Conservation (phyloP, 805 yeast genomes). For the Yamadazyma ubonensis region DNA sequence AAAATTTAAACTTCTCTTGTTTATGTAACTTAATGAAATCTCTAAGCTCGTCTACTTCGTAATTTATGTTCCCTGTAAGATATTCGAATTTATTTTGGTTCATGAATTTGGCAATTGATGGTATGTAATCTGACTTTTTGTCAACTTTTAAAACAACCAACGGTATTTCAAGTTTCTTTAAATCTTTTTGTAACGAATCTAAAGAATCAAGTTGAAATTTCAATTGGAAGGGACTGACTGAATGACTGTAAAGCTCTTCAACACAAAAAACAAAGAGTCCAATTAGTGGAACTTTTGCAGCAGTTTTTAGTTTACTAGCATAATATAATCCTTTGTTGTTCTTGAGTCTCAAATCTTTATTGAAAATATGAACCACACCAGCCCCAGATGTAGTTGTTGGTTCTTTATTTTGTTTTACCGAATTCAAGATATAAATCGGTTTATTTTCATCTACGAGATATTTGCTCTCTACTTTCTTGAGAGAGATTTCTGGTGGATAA, state of each 20-base stretch:
- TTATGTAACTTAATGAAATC: conserved; percentile 23
- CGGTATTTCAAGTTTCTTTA: conserved; percentile 37
- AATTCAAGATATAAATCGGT: conserved; percentile 23
- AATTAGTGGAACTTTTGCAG: conserved; percentile 32
- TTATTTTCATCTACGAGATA: conserved; percentile 31
- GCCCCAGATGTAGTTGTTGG: conserved; percentile 10
- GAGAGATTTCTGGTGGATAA: conserved; percentile 15
- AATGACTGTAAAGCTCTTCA: conserved; percentile 42
- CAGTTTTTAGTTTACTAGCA: conserved; percentile 32
- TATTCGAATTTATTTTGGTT: conserved; percentile 22
- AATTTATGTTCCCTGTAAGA: conserved; percentile 39
- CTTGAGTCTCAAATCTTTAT: conserved; percentile 43
- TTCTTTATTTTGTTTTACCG: conserved; percentile 4
- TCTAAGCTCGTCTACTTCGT: conserved; percentile 46
- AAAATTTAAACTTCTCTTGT: conserved; percentile 1
- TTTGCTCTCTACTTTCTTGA: conserved; percentile 15
- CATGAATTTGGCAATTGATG: conserved; percentile 23
- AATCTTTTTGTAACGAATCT: conserved; percentile 24
- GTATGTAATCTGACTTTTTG: conserved; percentile 26
- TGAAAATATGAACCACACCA: conserved; percentile 47
- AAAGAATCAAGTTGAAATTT: conserved; percentile 38
- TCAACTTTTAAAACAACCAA: conserved; percentile 39
- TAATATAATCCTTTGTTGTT: conserved; percentile 44
- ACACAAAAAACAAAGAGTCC: conserved; percentile 43
- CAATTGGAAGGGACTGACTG: conserved; percentile 43